Base-by-base conservation (phyloP, 306 rosid species). In the Canavalia ensiformis region DNA sequence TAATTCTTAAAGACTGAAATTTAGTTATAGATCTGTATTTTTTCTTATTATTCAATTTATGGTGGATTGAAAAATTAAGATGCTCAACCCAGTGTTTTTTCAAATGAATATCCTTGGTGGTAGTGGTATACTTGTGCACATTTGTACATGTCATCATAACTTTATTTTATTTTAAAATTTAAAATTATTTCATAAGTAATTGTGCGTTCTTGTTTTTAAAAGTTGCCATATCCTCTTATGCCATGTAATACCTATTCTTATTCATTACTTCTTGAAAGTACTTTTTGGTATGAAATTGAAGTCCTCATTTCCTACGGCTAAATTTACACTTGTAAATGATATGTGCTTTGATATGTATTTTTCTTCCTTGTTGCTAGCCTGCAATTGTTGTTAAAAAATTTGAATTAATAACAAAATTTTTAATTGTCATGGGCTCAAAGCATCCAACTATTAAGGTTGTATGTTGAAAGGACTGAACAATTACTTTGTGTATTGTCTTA, bases 211-310 rank as follows among this genome's bases (percentile, higher is more conserved):
- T 56, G 11, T 5, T 56, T 56, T 28, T 56, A 28, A 2, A 28
- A 28, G 34, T 29, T 57, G 64, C 11, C 4, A 6, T 56, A 28
- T 54, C 10, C 6, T 4, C 71, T 4, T 37, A 4, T 37, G 41
- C 71, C 30, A 1, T 63, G 69, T 63, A 12, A 64, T 64, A 37
- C 52, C n/a, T 25, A 4, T 28, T 46, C 1, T 0, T 7, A 50
- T 7, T 41, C 34, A 72, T 73, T 34, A 54, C n/a, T 72, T 51
- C 30, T 4, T 37, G 50, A 34, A 52, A 72, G 75, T 62, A 71
- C 60, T 31, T 71, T 71, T 71, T 52, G 62, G 31, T 50, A 31
- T 71, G 46, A 33, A 71, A 71, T 71, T 50, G 60, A 6, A 6
- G 7, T 33, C 60, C 11, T 69, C 31, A 50, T 50, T 33, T 33